phyloP scores from a whole-genome alignment of 352 stramenopile genomes.

The Aphanomyces astaci region DNA sequence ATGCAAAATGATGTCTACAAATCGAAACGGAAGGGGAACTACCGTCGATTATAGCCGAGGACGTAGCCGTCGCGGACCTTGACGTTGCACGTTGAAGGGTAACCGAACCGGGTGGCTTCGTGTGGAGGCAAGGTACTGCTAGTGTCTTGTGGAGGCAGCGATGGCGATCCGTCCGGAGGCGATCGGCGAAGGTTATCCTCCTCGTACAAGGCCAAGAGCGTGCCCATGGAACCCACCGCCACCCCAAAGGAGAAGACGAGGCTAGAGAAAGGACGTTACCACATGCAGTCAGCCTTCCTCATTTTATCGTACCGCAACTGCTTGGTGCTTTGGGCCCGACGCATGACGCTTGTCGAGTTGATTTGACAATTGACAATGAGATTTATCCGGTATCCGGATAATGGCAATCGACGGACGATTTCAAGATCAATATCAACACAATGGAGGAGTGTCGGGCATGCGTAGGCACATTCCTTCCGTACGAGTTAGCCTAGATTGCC shows the following conservation, averaged over 20 bases:
- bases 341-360: neutral
- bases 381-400: neutral
- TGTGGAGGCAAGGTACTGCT: conserved; percentile 26
- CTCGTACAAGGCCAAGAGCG: conserved; percentile 35
- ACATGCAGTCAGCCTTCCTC: neutral
- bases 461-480: neutral
- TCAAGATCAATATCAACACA: no score
- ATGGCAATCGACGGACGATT: neutral
- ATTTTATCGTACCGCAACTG: neutral
- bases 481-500: no score
- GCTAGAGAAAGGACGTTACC: neutral
- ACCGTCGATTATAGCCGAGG: conserved; percentile 80
- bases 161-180: conserved; percentile 13
- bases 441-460: neutral
- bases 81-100: conserved; percentile 57
- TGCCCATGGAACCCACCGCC: conserved; percentile 41
- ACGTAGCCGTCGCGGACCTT: conserved; percentile 72
- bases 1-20: no score
- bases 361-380: neutral
- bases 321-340: neutral
- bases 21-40: no score
- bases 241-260: conserved; percentile 33
- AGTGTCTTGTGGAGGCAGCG: conserved; percentile 1
- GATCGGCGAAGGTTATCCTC: neutral
- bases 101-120: conserved; percentile 63